Base-by-base conservation (phyloP, 441 rosid genomes). In the Aleurites moluccanus region DNA sequence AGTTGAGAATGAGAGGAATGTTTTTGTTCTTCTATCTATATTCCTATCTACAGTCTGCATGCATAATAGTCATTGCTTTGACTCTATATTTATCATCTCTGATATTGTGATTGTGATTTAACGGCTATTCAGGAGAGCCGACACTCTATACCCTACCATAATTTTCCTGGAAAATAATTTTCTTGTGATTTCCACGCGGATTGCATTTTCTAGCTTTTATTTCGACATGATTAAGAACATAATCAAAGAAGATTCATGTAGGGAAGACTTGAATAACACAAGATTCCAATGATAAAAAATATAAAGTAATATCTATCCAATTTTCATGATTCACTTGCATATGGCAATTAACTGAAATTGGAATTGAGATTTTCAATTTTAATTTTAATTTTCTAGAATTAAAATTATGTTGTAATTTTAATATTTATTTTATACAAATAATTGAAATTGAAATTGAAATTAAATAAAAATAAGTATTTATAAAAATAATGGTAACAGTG, bases 131-230 rank as follows among this genome's bases (percentile, higher is more conserved):
- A n/a, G 25, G 25, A 20, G 3, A n/a, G 57, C 5, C 0, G 11
- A 53, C 59, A 20, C 59, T n/a, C 40, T 38, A 38, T 53, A 53
- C 11, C 59, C 59, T 27, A 53, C 59, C 21, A 23, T 7, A 3
- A 10, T 23, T 16, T 67, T 47, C 57, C 25, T 68, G 15, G 59
- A 8, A 50, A 55, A 28, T 14, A 10, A 1, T 70, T 9, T 70
- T 23, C 50, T 70, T 56, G 64, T 72, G 75, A 72, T 72, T 16
- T 8, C 62, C 56, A 60, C 57, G 67, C 2, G 45, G 75, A 72
- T 20, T 70, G 56, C 74, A 70, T 57, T 40, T 25, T 9, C 9
- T 28, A 21, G 49, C 21, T 10, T 2, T n/a, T 63, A 69, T 69
- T 35, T 6, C 28, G 49, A 35, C 45, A 30, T 15, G 60, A 40